Conservation (phyloP, 1,139 yeast genomes). For the Debaryomyces nepalensis region DNA sequence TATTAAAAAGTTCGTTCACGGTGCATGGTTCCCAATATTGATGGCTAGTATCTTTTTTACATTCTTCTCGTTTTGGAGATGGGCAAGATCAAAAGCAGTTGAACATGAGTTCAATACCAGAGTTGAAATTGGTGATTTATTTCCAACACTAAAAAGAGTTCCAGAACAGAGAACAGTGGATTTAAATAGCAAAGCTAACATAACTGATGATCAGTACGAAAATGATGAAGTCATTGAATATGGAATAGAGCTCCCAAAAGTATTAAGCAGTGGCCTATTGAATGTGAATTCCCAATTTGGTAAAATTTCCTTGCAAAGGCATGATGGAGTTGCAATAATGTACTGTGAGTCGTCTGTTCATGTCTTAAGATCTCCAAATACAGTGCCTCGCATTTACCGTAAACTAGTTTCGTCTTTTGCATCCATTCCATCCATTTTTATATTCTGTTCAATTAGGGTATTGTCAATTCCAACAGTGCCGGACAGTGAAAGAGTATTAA, state of each 20-base stretch:
- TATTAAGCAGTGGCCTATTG: slow-evolving; percentile 7
- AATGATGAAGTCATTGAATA: slow-evolving; percentile 7
- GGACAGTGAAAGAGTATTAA: slow-evolving; percentile 39
- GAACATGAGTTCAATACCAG: slow-evolving; percentile 37
- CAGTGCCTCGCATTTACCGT: slow-evolving; percentile 47
- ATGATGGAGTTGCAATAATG: slow-evolving; percentile 47
- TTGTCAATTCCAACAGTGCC: slow-evolving; percentile 47
- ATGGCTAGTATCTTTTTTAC: slow-evolving; percentile 38
- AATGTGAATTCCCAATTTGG: slow-evolving; percentile 30
- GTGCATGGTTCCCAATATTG: slow-evolving; percentile 62
- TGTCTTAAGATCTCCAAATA: slow-evolving; percentile 40
- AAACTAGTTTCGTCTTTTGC: slow-evolving; percentile 42
- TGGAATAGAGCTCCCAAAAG: slow-evolving; percentile 7
- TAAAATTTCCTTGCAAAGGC: slow-evolving; percentile 24
- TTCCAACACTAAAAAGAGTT: slow-evolving; percentile 27
- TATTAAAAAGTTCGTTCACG: slow-evolving; percentile 54
- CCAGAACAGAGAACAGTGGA: slow-evolving; percentile 24
- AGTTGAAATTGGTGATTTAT: slow-evolving; percentile 34
- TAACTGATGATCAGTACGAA: slow-evolving; percentile 10
- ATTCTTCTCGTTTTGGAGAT: slow-evolving; percentile 51
- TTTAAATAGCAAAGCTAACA: slow-evolving; percentile 21
- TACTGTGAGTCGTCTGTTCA: slow-evolving; percentile 39
- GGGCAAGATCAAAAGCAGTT: slow-evolving; percentile 49
- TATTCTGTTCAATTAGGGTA: slow-evolving; percentile 46
- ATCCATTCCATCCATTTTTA: slow-evolving; percentile 46